Evolutionary conservation across 331 rosid species (phyloP).

Genomic region (Quercus phellos): DNA sequence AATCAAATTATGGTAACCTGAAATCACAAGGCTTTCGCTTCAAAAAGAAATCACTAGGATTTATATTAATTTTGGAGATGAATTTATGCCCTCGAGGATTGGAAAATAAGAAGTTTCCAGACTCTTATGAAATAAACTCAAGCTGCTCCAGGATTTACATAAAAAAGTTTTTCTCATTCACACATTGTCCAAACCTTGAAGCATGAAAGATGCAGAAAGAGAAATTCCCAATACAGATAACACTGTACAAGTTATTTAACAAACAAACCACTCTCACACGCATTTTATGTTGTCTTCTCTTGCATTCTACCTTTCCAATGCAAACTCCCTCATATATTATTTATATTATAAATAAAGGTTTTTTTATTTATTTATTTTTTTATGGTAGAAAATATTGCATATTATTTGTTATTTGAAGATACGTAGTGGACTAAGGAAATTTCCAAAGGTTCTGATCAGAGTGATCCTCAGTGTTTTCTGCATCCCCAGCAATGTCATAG

Average conservation of each 20-base stretch:
- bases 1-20: background rate
- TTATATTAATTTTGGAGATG: background rate
- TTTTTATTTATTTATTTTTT: background rate
- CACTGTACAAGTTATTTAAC: background rate
- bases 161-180: too few species aligned
- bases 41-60: background rate
- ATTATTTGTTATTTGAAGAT: background rate
- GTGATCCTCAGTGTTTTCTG: slow-evolving; percentile 32
- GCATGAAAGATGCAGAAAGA: background rate
- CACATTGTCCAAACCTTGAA: background rate
- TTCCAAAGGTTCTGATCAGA: slow-evolving; percentile 52
- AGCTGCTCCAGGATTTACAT: background rate
- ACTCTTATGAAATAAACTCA: background rate
- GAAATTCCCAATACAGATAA: background rate
- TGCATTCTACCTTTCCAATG: slow-evolving; percentile 2
- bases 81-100: background rate
- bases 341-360: background rate
- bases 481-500: slow-evolving; percentile 40
- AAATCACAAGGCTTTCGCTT: background rate
- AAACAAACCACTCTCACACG: slow-evolving; percentile 5
- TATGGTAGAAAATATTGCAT: background rate
- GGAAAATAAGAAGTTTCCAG: background rate
- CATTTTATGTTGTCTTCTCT: slow-evolving; percentile 8
- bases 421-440: slow-evolving; percentile 34
- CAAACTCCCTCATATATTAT: background rate